A percentile compares a stretch with the other conserved stretches of the same genome.
phyloP scores from a whole-genome alignment of 192 early-diverging fungal species.

The Backusella circina region DNA sequence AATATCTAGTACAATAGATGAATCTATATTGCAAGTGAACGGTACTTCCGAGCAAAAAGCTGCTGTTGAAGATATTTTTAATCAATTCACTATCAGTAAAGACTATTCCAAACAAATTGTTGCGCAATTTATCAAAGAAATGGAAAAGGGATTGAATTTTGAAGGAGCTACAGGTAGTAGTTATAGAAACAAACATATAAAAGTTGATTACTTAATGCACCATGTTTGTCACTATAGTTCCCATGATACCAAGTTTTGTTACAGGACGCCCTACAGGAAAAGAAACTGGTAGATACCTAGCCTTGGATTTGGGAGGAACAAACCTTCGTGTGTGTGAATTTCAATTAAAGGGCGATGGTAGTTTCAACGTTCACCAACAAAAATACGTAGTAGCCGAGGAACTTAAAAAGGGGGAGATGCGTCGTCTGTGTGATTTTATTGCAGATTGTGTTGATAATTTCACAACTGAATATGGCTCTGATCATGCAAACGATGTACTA shows the following conservation, averaged over 20 bases:
- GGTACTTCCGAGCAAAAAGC: too few relatives aligned
- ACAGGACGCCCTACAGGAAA: constrained; percentile 75
- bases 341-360: constrained; percentile 69
- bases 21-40: too few relatives aligned
- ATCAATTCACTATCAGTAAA: too few relatives aligned
- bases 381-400: constrained; percentile 67
- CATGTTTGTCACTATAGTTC: constrained; percentile 32
- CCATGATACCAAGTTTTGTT: constrained; percentile 91
- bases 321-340: constrained; percentile 93
- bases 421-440: constrained; percentile 77
- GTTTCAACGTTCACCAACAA: constrained; percentile 70
- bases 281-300: constrained; percentile 83
- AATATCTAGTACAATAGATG: too few relatives aligned
- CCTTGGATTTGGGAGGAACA: constrained; percentile 92
- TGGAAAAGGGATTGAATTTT: constrained; percentile 25
- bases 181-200: background rate
- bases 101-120: too few relatives aligned
- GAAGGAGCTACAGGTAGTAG: constrained; percentile 29
- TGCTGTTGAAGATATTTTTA: too few relatives aligned
- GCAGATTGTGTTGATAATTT: constrained; percentile 80
- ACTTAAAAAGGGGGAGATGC: constrained; percentile 54
- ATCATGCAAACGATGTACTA: constrained; percentile 36
- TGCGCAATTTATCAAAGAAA: constrained; percentile 30
- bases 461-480: constrained; percentile 55
- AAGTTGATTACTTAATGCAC: too few relatives aligned